These are phyloP conservation scores for Vaccinium vitisidaea DNA, from an alignment of 148 eudicot species.

Conservation along the genomic window DNA sequence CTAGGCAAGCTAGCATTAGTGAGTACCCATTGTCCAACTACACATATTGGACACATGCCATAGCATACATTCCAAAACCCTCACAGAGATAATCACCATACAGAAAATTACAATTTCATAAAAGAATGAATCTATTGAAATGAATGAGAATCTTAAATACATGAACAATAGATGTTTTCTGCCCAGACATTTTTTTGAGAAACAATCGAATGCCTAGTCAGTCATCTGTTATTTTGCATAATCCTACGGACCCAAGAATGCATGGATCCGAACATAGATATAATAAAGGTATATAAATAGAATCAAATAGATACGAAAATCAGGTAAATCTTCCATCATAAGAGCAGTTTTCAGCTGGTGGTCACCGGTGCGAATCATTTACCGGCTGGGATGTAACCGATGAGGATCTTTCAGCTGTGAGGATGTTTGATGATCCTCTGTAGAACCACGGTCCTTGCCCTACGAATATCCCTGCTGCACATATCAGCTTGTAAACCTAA, in stretches of 20 bases:
- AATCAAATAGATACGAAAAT: neutral
- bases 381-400: neutral
- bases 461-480: constrained; percentile 83
- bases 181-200: neutral
- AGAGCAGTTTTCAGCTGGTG: neutral
- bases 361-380: neutral
- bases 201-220: constrained; percentile 3
- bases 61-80: neutral
- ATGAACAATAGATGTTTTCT: neutral
- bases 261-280: constrained; percentile 5
- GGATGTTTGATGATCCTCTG: constrained; percentile 92
- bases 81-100: neutral
- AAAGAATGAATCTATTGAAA: constrained; percentile 13
- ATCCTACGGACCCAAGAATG: constrained; percentile 6
- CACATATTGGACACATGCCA: neutral
- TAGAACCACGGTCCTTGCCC: constrained; percentile 89
- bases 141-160: neutral
- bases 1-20: neutral
- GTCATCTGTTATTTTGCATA: constrained; percentile 8
- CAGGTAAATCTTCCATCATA: neutral
- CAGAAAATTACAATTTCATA: neutral
- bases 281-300: neutral
- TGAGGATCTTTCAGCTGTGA: constrained; percentile 29
- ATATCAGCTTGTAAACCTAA: constrained; percentile 81
- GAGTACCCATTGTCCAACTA: neutral